These are phyloP conservation scores for Peronospora belbahrii DNA, from an alignment of 352 stramenopile genomes.

Conservation along the genomic window DNA sequence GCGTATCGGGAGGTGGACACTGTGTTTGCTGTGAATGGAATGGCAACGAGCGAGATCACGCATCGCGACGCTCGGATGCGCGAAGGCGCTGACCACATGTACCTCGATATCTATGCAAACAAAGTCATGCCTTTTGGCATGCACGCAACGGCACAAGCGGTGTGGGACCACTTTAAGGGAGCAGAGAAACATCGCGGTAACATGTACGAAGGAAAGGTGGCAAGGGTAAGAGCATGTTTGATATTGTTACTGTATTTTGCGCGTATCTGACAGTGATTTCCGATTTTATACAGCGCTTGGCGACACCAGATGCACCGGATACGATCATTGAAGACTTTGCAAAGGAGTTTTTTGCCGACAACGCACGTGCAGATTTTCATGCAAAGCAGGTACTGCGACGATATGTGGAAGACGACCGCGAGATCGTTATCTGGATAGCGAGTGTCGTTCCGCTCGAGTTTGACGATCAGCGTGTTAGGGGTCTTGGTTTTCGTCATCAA, in stretches of 20 bases:
- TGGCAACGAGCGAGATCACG: conserved; percentile 31
- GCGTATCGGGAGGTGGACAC: conserved; percentile 30
- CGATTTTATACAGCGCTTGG: conserved; percentile 26
- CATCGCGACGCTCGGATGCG: conserved; percentile 34
- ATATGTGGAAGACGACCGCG: conserved; percentile 33
- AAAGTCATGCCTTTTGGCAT: conserved; percentile 41
- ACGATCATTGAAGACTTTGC: conserved; percentile 39
- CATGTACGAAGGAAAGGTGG: conserved; percentile 38
- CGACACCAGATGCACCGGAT: conserved; percentile 24
- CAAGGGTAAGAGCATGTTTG: conserved; percentile 20
- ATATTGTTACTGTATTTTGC: neutral
- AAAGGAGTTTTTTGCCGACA: conserved; percentile 31
- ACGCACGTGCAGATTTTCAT: conserved; percentile 33
- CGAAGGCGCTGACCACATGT: conserved; percentile 31
- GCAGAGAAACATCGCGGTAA: conserved; percentile 33
- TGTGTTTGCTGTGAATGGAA: conserved; percentile 30
- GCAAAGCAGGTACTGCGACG: conserved; percentile 30
- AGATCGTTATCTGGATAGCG: conserved; percentile 40
- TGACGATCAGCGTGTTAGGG: conserved; percentile 27
- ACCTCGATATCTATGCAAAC: conserved; percentile 40
- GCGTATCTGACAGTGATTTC: conserved; percentile 6
- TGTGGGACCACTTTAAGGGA: conserved; percentile 39
- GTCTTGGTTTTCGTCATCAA: conserved; percentile 34
- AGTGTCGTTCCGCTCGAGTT: conserved; percentile 39
- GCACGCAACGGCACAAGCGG: conserved; percentile 27